Percentiles rank a stretch among this genome's conserved stretches.
These are phyloP conservation scores for Endocalyx cinctus DNA, from an alignment of 2,329 filamentous ascomycete species.

Conservation along the genomic window DNA sequence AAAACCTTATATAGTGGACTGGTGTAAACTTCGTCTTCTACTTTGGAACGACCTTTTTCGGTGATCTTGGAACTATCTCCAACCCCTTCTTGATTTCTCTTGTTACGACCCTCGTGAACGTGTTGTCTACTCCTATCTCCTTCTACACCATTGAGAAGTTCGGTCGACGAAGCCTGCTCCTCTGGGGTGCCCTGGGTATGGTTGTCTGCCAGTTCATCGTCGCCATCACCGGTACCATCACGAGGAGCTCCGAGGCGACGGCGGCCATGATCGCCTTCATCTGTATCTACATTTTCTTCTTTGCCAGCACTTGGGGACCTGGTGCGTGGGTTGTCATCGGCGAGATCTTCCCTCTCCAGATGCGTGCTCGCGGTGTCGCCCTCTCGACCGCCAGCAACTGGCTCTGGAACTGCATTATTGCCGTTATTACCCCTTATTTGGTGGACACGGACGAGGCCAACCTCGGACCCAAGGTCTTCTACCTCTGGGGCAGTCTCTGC, in stretches of 20 bases:
- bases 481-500: slow-evolving; percentile 70
- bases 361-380: slow-evolving; percentile 81
- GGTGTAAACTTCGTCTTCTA: slow-evolving; percentile 78
- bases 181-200: slow-evolving; percentile 78
- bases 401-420: slow-evolving; percentile 76
- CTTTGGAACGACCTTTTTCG: slow-evolving; percentile 80
- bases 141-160: slow-evolving; percentile 82
- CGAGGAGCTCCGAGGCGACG: slow-evolving; percentile 44
- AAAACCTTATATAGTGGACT: too few species aligned
- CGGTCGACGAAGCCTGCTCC: slow-evolving; percentile 74
- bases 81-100: slow-evolving; percentile 81
- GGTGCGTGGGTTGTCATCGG: slow-evolving; percentile 79
- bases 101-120: slow-evolving; percentile 85
- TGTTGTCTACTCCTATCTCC: slow-evolving; percentile 77
- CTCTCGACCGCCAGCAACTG: slow-evolving; percentile 87
- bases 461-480: slow-evolving; percentile 67
- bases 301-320: slow-evolving; percentile 80
- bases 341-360: slow-evolving; percentile 85
- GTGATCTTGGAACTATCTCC: slow-evolving; percentile 67
- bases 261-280: slow-evolving; percentile 81
- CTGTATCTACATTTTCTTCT: slow-evolving; percentile 90
- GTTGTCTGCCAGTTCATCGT: slow-evolving; percentile 83
- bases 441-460: slow-evolving; percentile 57
- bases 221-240: slow-evolving; percentile 62
- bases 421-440: slow-evolving; percentile 70